Evolutionary conservation across 257 asterid genomes (phyloP), one percentile per base, ranked within the genome.

Genomic region (Solanum chmielewskii): DNA sequence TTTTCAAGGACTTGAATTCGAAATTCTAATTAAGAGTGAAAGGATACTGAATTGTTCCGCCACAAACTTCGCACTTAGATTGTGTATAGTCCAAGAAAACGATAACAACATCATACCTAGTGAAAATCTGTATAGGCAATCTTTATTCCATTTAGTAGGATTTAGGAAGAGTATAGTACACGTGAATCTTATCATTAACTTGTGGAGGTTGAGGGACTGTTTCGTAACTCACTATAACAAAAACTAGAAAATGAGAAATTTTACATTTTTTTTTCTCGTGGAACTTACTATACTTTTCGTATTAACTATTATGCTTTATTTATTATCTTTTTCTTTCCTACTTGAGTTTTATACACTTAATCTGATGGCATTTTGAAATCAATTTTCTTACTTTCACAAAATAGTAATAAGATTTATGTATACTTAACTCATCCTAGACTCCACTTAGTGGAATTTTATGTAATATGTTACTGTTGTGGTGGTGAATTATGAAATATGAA

Each of bases 361-460:
- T 23, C 10, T 16, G 2, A 52, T 52, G 11, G 11, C 18, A 9
- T 56, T 56, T 56, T 0, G n/a, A 18, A 56, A 56, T 18, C n/a
- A 7, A 56, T 0, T 6, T 52, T 7, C 7, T 18, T 52, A 7
- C 0, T n/a, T 56, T 56, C 4, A 56, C 0, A 2, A 56, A 56
- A 1, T 56, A 56, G 11, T 56, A 2, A 18, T 7, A 1, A 2
- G 4, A 18, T 56, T 10, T 7, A 56, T 56, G 2, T 18, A 56
- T 4, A 56, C 0, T 56, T 56, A 7, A 3, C 9, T 18, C 4
- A 18, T 11, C 0, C 11, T 0, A 0, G 0, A 18, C 1, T 18
- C 1, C 62, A 52, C 4, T 52, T 52, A 18, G 10, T 18, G 11
- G 0, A 0, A 52, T 52, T 6, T 0, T 1, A 52, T 16, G 2